phyloP scores from a whole-genome alignment of 2,329 filamentous ascomycete genomes.

The Lachnellula suecica region DNA sequence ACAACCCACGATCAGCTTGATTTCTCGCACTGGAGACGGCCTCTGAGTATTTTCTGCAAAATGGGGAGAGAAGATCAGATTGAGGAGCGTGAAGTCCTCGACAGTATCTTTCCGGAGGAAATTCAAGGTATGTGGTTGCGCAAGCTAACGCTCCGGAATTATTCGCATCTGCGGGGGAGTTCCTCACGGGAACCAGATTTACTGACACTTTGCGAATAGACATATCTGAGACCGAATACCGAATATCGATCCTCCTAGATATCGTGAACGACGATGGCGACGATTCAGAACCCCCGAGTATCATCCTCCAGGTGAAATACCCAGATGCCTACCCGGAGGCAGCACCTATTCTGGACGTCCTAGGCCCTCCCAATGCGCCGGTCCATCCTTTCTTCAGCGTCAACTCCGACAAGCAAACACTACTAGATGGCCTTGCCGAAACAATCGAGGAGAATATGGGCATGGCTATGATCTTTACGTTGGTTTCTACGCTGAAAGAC shows the following conservation, averaged over 20 bases:
- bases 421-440: conserved; percentile 70
- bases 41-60: conserved; percentile 21
- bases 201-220: conserved; percentile 51
- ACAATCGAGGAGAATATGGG: conserved; percentile 90
- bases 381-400: conserved; percentile 76
- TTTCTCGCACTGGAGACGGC: not conserved
- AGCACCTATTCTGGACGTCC: conserved; percentile 78
- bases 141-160: not conserved
- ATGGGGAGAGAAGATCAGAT: conserved; percentile 84
- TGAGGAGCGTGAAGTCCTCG: conserved; percentile 95
- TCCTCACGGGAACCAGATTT: not conserved
- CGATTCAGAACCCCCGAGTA: conserved; percentile 62
- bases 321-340: conserved; percentile 89
- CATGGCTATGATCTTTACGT: conserved; percentile 96
- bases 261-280: conserved; percentile 65
- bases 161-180: conserved; percentile 1
- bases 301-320: conserved; percentile 84
- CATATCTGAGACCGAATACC: conserved; percentile 85
- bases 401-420: conserved; percentile 71
- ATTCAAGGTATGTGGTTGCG: conserved; percentile 68
- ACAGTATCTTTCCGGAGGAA: conserved; percentile 97
- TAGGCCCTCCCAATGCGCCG: conserved; percentile 66
- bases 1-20: conserved; percentile 9
- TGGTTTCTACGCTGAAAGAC: conserved; percentile 86
- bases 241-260: conserved; percentile 83